Conservation (phyloP, 2,329 filamentous ascomycete genomes). For the Aspergillus jensenii region DNA sequence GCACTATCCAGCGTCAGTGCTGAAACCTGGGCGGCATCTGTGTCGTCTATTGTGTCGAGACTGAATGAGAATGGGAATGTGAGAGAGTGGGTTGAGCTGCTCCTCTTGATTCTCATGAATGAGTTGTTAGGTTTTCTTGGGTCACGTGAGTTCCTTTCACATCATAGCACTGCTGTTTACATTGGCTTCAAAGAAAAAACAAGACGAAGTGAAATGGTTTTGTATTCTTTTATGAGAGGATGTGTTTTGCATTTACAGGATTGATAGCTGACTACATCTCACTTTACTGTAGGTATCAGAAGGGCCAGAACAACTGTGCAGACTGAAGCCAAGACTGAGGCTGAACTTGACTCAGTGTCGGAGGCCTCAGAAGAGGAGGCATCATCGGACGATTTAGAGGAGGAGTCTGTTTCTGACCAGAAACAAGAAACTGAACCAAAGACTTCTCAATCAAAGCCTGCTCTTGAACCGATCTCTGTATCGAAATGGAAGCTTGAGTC, state of each 20-base stretch:
- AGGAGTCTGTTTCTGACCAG: background rate
- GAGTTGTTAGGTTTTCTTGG: conserved; percentile 15
- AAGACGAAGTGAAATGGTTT: background rate
- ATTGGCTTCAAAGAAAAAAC: background rate
- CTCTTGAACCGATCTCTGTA: too few relatives aligned
- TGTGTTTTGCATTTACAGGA: background rate
- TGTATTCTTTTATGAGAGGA: background rate
- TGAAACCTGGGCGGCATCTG: background rate
- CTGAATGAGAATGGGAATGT: background rate
- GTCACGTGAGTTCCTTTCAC: conserved; percentile 19
- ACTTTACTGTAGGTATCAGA: background rate
- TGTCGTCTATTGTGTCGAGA: background rate
- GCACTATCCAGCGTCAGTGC: background rate
- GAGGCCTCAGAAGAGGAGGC: background rate
- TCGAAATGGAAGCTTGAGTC: too few relatives aligned
- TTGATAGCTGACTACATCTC: background rate
- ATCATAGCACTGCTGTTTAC: background rate
- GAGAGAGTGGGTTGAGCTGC: background rate
- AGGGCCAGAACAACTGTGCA: background rate
- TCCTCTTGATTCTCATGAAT: conserved; percentile 1
- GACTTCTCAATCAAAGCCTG: too few relatives aligned
- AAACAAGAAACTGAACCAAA: too few relatives aligned
- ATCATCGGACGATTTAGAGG: background rate
- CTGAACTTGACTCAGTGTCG: background rate
- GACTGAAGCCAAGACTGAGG: background rate